Evolutionary conservation across 805 yeast genomes (phyloP), one percentile per base, ranked within the genome.

Genomic region (Starmerella powellii): DNA sequence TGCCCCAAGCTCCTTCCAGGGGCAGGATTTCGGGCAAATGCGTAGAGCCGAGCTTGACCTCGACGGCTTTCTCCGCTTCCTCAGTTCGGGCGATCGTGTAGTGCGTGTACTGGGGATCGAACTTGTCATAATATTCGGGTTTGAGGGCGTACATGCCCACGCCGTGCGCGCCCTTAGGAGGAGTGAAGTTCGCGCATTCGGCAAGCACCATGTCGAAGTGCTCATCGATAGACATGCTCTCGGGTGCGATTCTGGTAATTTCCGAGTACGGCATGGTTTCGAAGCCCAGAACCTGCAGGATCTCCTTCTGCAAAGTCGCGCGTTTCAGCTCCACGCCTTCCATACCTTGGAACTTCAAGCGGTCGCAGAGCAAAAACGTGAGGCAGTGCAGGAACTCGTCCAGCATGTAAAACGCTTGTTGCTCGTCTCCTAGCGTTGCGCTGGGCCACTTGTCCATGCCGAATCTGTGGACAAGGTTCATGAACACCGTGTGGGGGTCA

Each of bases 101-200:
- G 52, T 85, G 86, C 45, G 82, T 68, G 56, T 79, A 88, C 55
- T 74, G 87, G 0, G 96, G 94, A 57, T 88, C 91, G 33, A 87
- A 72, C 21, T 69, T 63, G 1, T 63, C 65, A 42, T 62, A 67
- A 23, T 63, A 62, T 38, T 74, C 69, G 2, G 71, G 68, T 54
- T 81, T 85, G 46, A 91, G 66, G 21, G 74, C 65, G 59, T 81
- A 88, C 20, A 72, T 57, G 2, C 94, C 84, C 18, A 68, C 60
- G 49, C 80, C 80, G 19, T 70, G 59, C 16, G 70, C 50, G 3
- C 76, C 73, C 4, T 70, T 62, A 2, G 93, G 86, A 1, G 80
- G 69, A n/a, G 67, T 67, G 49, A 69, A 76, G 28, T 67, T 73
- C 1, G 94, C 77, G 27, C 76, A 67, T 44, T 68, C 72, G 27